Percentiles rank a stretch among this genome's conserved stretches.
Conservation (phyloP, 2,329 filamentous ascomycete genomes). For the Fusarium sp. region DNA sequence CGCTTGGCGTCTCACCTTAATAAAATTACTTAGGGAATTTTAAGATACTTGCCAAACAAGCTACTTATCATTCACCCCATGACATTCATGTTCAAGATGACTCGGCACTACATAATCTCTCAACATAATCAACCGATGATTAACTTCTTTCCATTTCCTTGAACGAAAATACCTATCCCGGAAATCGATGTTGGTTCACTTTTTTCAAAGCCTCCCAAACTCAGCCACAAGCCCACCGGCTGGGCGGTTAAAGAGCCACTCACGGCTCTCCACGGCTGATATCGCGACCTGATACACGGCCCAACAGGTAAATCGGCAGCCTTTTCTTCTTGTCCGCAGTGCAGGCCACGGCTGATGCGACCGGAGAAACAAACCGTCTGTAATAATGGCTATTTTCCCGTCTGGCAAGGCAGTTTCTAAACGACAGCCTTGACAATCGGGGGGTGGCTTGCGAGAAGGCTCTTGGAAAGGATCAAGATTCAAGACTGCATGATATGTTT, state of each 20-base stretch:
- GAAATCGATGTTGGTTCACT: slow-evolving; percentile 32
- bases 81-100: neutral
- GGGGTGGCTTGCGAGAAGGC: neutral
- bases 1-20: neutral
- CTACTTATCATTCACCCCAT: neutral
- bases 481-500: neutral
- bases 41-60: neutral
- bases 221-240: slow-evolving; percentile 42
- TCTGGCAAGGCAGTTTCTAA: slow-evolving; percentile 45
- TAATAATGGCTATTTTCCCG: slow-evolving; percentile 8
- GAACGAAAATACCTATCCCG: neutral
- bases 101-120: neutral
- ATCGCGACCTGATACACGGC: slow-evolving; percentile 30
- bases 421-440: slow-evolving; percentile 11
- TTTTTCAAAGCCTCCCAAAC: slow-evolving; percentile 40
- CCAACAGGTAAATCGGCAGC: slow-evolving; percentile 10
- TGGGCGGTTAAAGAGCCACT: slow-evolving; percentile 43
- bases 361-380: slow-evolving; percentile 15
- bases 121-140: neutral
- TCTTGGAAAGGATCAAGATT: neutral
- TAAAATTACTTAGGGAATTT: neutral
- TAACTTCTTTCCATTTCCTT: neutral
- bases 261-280: slow-evolving; percentile 38
- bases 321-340: slow-evolving; percentile 19
- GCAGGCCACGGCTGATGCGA: slow-evolving; percentile 28